A percentile compares a stretch with the other conserved stretches of the same genome.
Conservation (phyloP, 441 rosid genomes). For the Raphanus hybrid region DNA sequence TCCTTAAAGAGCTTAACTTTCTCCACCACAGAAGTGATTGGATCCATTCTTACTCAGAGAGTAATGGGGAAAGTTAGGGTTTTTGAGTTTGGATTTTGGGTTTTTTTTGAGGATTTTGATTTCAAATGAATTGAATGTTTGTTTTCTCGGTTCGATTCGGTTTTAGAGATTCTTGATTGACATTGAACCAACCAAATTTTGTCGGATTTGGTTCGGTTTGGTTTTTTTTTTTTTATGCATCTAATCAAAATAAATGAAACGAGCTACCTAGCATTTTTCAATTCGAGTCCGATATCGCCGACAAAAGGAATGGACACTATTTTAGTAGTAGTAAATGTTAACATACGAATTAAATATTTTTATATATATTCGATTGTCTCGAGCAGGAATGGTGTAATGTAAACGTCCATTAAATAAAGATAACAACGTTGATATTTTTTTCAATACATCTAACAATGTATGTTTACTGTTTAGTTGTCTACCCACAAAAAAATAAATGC, state of each 20-base stretch:
- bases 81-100: background rate
- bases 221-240: background rate
- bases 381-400: background rate
- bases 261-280: background rate
- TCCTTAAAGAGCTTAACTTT: constrained; percentile 51
- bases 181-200: background rate
- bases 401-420: background rate
- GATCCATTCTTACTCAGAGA: background rate
- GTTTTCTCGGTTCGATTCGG: constrained; percentile 21
- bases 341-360: background rate
- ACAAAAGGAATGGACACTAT: background rate
- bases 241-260: background rate
- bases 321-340: background rate
- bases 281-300: background rate
- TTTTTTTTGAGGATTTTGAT: background rate
- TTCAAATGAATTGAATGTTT: background rate
- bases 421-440: background rate
- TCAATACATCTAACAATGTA: background rate
- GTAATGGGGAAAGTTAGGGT: background rate
- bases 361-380: background rate
- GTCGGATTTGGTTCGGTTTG: background rate
- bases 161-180: constrained; percentile 1
- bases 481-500: background rate
- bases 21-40: constrained; percentile 50
- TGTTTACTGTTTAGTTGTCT: background rate